Conservation (phyloP, 2,329 filamentous ascomycete species). For the Stagonosporopsis chrysanthemi region DNA sequence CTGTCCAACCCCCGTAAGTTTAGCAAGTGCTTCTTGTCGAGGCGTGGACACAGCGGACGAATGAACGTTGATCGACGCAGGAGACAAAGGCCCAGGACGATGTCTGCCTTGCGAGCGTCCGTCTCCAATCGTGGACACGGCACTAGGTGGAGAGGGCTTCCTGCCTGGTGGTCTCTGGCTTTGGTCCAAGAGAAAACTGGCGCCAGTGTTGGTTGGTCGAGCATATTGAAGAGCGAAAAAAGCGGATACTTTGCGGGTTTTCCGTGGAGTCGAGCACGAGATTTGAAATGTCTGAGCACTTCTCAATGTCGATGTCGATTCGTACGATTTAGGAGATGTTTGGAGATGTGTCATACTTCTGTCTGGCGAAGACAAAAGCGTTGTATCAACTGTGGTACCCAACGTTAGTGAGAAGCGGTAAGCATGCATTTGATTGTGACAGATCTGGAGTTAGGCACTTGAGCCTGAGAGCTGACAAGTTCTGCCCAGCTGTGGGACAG, state of each 20-base stretch:
- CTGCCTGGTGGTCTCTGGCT: not conserved
- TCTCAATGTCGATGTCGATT: not conserved
- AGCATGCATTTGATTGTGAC: not conserved
- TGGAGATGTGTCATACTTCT: not conserved
- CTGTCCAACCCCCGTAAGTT: not conserved
- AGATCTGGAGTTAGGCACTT: too few species aligned
- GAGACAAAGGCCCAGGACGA: not conserved
- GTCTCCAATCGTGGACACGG: not conserved
- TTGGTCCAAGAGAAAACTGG: not conserved
- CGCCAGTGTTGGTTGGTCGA: not conserved
- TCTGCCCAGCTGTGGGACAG: too few species aligned
- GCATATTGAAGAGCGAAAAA: not conserved
- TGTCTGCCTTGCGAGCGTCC: not conserved
- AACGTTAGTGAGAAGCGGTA: not conserved
- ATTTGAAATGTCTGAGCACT: not conserved
- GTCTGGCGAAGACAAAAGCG: not conserved
- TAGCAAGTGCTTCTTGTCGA: constrained; percentile 4
- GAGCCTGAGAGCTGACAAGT: not conserved
- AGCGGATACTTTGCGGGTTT: not conserved
- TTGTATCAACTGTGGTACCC: not conserved
- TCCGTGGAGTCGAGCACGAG: not conserved
- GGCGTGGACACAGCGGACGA: not conserved
- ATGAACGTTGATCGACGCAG: not conserved
- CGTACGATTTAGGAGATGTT: not conserved
- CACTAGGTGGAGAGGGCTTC: not conserved